Evolutionary conservation across 805 yeast species (phyloP).

Genomic region (Clavispora carvajalis): DNA sequence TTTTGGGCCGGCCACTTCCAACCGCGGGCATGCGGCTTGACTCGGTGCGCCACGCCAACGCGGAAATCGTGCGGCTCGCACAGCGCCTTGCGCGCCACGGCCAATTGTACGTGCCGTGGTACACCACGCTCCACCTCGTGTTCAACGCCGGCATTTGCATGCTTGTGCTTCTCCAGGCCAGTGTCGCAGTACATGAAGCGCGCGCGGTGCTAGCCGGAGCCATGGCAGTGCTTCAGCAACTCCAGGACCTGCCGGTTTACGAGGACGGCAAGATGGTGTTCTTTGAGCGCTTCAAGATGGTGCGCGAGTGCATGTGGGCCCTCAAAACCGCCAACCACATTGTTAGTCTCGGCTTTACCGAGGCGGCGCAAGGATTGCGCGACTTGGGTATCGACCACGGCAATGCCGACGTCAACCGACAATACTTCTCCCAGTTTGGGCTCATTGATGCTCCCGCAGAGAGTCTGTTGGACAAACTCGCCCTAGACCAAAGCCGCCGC

Average conservation of each 20-base stretch:
- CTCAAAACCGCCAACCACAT: constrained; percentile 51
- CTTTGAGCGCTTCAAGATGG: constrained; percentile 43
- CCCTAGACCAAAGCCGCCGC: constrained; percentile 17
- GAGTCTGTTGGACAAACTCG: constrained; percentile 3
- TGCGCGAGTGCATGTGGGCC: constrained; percentile 59
- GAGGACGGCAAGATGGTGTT: constrained; percentile 26
- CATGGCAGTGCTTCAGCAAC: constrained; percentile 17
- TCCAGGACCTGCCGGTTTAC: constrained; percentile 29
- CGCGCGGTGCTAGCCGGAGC: constrained; percentile 20
- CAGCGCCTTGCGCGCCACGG: constrained; percentile 11
- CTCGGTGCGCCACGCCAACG: constrained; percentile 25
- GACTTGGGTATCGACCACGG: constrained; percentile 51
- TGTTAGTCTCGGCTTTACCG: constrained; percentile 39
- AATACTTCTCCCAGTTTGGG: constrained; percentile 46
- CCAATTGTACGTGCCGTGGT: constrained; percentile 46
- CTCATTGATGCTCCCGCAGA: constrained; percentile 6
- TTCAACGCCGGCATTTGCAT: constrained; percentile 41
- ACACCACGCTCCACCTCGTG: constrained; percentile 39
- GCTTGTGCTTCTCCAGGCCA: constrained; percentile 40
- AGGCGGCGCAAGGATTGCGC: constrained; percentile 32
- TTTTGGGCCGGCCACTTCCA: constrained; percentile 27
- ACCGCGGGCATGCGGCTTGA: constrained; percentile 28
- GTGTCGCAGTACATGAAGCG: constrained; percentile 24
- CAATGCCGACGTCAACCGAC: constrained; percentile 43
- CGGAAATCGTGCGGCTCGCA: constrained; percentile 20